A percentile compares a stretch with the other conserved stretches of the same genome.
These are phyloP conservation scores for Metschnikowia kofuensis DNA, from an alignment of 805 yeast genomes.

Conservation along the genomic window DNA sequence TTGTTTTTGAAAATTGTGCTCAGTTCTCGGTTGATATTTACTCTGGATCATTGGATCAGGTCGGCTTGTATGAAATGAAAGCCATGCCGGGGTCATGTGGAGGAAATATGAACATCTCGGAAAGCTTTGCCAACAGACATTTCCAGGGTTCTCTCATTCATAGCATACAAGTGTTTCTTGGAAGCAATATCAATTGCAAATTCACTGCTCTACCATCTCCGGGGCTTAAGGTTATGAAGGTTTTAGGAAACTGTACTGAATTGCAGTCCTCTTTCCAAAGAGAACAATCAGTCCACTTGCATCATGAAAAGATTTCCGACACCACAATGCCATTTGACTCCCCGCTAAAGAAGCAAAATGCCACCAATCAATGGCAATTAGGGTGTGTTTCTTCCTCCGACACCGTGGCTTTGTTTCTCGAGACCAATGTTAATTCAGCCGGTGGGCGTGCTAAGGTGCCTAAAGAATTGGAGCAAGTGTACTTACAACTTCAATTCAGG, in stretches of 20 bases:
- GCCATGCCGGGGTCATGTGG: slow-evolving; percentile 29
- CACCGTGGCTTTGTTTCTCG: slow-evolving; percentile 31
- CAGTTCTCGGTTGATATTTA: slow-evolving; percentile 32
- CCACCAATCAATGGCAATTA: slow-evolving; percentile 40
- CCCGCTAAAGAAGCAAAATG: slow-evolving; percentile 27
- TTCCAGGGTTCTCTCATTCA: slow-evolving; percentile 19
- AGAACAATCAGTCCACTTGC: slow-evolving; percentile 18
- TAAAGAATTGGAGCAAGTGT: slow-evolving; percentile 21
- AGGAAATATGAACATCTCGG: slow-evolving; percentile 31
- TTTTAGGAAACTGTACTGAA: slow-evolving; percentile 32
- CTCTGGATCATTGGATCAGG: slow-evolving; percentile 40
- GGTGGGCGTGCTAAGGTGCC: slow-evolving; percentile 16
- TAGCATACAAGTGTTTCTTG: slow-evolving; percentile 2
- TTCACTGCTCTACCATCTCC: slow-evolving; percentile 31
- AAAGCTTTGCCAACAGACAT: slow-evolving; percentile 25
- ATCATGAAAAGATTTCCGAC: slow-evolving; percentile 34
- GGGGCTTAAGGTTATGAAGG: slow-evolving; percentile 30
- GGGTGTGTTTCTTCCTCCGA: slow-evolving; percentile 21
- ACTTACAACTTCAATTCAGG: slow-evolving; percentile 32
- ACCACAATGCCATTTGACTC: slow-evolving; percentile 30
- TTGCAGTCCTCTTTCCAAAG: slow-evolving; percentile 32
- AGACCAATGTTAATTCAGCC: slow-evolving; percentile 28
- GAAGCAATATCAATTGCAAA: slow-evolving; percentile 9
- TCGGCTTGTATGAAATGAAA: slow-evolving; percentile 43
- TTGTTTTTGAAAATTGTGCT: slow-evolving; percentile 16